phyloP scores from a whole-genome alignment of 257 asterid species.

The Sherardia arvensis region DNA sequence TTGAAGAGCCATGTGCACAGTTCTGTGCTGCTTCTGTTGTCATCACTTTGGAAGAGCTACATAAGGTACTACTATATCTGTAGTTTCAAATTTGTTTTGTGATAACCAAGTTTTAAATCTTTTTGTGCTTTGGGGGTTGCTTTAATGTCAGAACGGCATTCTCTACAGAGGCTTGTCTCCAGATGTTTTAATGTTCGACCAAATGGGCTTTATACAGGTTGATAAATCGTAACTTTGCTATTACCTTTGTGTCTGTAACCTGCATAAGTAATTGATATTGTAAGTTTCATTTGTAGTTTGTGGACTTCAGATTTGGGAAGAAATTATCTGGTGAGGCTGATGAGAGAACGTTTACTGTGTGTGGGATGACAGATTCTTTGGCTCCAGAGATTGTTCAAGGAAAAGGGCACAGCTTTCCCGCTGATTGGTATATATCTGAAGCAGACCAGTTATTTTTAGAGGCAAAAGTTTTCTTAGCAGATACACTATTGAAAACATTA shows the following conservation, averaged over 20 bases:
- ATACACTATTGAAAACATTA: background rate
- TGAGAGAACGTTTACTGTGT: conserved; percentile 72
- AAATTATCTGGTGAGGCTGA: conserved; percentile 43
- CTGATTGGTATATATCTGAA: conserved; percentile 63
- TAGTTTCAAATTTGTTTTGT: conserved; percentile 9
- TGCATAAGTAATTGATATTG: conserved; percentile 4
- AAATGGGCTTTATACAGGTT: conserved; percentile 78
- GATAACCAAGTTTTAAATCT: background rate
- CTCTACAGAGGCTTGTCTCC: conserved; percentile 86
- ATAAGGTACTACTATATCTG: conserved; percentile 45
- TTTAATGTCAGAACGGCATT: conserved; percentile 48
- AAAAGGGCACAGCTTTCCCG: conserved; percentile 84
- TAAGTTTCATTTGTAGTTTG: conserved; percentile 45
- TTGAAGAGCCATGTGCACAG: conserved; percentile 68
- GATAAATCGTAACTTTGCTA: conserved; percentile 4
- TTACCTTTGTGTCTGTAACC: background rate
- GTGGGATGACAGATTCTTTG: conserved; percentile 80
- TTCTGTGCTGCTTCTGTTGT: conserved; percentile 86
- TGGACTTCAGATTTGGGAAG: conserved; percentile 93
- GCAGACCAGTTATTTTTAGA: background rate
- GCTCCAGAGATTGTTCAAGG: conserved; percentile 97
- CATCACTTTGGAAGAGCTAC: conserved; percentile 69
- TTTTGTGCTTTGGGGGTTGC: conserved; percentile 9
- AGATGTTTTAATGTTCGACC: conserved; percentile 65
- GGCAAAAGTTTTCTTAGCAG: background rate